Evolutionary conservation across 768 basidiomycete species (phyloP), one percentile per base, ranked within the genome.

Genomic region (Pulveroboletus sp.): DNA sequence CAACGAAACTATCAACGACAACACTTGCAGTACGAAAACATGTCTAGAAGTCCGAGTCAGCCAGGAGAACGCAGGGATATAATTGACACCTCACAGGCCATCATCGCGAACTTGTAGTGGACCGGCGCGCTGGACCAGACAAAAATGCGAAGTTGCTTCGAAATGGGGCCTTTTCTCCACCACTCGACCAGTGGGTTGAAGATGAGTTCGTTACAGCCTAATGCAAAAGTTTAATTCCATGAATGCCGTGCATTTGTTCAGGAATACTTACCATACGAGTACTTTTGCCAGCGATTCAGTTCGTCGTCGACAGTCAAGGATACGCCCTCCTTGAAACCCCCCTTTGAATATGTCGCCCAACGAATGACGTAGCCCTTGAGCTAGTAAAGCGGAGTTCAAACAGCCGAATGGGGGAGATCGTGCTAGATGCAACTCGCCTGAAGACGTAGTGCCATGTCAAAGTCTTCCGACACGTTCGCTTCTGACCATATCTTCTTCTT

Each of bases 301-400:
- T 96, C 93, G 57, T 96, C 92, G 48, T 93, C 90, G 49, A 83
- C 85, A 0, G 93, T 93, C 26, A 96, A 69, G 0, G 87, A 89
- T 17, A 96, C 92, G 55, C 93, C 93, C 61, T 96, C 93, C 70
- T 92, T 88, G 76, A 94, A 94, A 1, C 83, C 88, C 36, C 90
- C 86, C 7, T 86, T 76, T 1, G 84, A 86, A 64, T 94, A 94
- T 1, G 87, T 89, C 18, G 91, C 85, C 91, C 88, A 72, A 18
- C 59, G 83, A 44, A 69, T 65, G 27, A 1, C 53, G 30, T 65
- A 65, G 18, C 56, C 54, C 33, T 50, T 65, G 52, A 64, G 57
- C 62, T 62, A n/a, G 71, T 73, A 17, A 61, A 59, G 8, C 1
- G 1, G 15, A 10, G 4, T 24, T 60, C 21, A 61, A 89, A 17